Conservation (phyloP, 2,329 filamentous ascomycete genomes). For the Trichoderma breve region DNA sequence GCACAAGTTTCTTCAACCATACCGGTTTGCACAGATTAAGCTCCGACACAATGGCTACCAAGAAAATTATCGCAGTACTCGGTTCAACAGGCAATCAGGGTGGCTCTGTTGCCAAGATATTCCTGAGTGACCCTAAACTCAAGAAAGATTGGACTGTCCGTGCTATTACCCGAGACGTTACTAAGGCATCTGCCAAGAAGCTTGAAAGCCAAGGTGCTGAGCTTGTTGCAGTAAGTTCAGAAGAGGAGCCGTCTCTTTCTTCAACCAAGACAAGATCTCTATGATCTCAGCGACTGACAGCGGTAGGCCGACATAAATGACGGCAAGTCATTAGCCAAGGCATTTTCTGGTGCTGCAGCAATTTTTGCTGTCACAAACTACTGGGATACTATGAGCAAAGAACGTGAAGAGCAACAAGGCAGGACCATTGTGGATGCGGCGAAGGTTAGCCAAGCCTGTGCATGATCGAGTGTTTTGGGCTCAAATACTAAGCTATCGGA, state of each 20-base stretch:
- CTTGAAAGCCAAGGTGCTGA: background rate
- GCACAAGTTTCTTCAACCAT: too few species aligned
- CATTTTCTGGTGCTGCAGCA: background rate
- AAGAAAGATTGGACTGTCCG: background rate
- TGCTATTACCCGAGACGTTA: background rate
- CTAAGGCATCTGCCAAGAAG: background rate
- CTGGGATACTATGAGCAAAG: background rate
- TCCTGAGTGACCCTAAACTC: background rate
- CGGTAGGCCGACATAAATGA: background rate
- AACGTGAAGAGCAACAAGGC: background rate
- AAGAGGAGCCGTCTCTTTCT: background rate
- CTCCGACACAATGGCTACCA: too few species aligned
- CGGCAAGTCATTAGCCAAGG: background rate
- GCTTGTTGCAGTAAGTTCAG: background rate
- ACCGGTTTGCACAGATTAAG: too few species aligned
- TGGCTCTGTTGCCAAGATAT: too few species aligned
- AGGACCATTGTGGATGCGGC: background rate
- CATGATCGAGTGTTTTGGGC: background rate
- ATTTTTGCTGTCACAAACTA: background rate
- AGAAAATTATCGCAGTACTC: too few species aligned
- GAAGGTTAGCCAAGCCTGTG: background rate
- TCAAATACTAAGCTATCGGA: too few species aligned
- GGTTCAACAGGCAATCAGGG: too few species aligned
- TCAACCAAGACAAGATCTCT: background rate
- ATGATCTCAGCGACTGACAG: too few species aligned